Conservation (phyloP, 192 early-diverging fungal genomes). For the Coemansia sp. region DNA sequence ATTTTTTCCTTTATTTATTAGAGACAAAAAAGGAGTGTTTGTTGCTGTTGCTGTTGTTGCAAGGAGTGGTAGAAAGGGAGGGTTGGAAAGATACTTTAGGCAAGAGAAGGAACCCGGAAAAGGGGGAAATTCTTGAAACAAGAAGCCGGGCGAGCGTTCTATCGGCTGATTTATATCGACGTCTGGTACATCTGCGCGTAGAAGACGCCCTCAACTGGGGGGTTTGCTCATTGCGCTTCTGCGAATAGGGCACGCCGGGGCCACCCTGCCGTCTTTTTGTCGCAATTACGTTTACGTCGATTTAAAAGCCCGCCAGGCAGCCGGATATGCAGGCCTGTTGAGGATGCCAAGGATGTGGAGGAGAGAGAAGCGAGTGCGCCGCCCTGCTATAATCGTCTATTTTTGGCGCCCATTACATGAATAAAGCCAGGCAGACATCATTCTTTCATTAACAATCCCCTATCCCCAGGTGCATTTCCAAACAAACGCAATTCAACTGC, state of each 20-base stretch:
- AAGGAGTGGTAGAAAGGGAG: too few relatives aligned
- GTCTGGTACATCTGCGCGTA: background rate
- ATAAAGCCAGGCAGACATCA: background rate
- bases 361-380: background rate
- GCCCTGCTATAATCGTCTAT: background rate
- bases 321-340: background rate
- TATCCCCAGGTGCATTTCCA: too few relatives aligned
- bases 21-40: background rate
- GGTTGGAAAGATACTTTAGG: background rate
- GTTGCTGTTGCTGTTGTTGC: too few relatives aligned
- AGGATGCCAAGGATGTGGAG: background rate
- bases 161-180: constrained; percentile 1
- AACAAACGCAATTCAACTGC: too few relatives aligned
- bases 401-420: background rate
- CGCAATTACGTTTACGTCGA: too few relatives aligned
- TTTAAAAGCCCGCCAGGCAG: background rate
- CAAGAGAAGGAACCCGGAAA: background rate
- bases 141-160: background rate
- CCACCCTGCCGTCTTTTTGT: too few relatives aligned
- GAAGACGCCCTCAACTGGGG: too few relatives aligned
- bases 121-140: background rate
- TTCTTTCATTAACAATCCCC: too few relatives aligned
- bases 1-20: background rate
- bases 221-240: too few relatives aligned
- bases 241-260: too few relatives aligned